phyloP scores from a whole-genome alignment of 345 rosid genomes.

The Draba incana region DNA sequence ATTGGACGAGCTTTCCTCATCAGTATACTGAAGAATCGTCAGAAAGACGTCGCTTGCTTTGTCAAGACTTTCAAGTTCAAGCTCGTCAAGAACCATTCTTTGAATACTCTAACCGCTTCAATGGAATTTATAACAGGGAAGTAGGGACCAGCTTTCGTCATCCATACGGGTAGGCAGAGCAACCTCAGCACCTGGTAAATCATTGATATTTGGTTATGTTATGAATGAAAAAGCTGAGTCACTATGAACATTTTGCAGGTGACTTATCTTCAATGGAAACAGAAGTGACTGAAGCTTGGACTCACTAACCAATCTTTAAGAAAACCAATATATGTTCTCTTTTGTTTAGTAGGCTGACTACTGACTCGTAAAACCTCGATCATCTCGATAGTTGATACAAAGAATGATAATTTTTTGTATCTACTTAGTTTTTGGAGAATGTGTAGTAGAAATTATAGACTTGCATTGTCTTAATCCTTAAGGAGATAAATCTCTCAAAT shows the following conservation, averaged over 20 bases:
- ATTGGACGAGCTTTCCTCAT: slow-evolving; percentile 20
- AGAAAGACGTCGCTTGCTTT: slow-evolving; percentile 14
- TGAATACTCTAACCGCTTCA: slow-evolving; percentile 1
- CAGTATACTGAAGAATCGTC: slow-evolving; percentile 1
- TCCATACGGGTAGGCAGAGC: slow-evolving; percentile 15
- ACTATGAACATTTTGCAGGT: not conserved
- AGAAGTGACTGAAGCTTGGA: slow-evolving; percentile 21
- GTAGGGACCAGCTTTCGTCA: not conserved
- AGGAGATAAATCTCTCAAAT: not conserved
- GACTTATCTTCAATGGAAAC: slow-evolving; percentile 1
- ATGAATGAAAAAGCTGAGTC: not conserved
- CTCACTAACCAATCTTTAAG: not conserved
- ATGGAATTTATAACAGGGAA: not conserved
- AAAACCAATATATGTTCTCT: no score
- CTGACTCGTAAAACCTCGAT: not conserved
- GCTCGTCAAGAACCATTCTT: slow-evolving; percentile 13
- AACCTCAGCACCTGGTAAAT: slow-evolving; percentile 30
- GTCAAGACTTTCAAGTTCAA: slow-evolving; percentile 26
- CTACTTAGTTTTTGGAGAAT: slow-evolving; percentile 15
- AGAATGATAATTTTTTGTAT: slow-evolving; percentile 9
- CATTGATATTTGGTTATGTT: not conserved
- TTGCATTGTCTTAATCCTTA: slow-evolving; percentile 15
- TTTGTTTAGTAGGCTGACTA: not conserved
- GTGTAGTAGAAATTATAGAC: slow-evolving; percentile 2
- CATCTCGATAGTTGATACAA: slow-evolving; percentile 8